Evolutionary conservation across 169 alveolate genomes (phyloP).

Genomic region (Babesia bigemina): DNA sequence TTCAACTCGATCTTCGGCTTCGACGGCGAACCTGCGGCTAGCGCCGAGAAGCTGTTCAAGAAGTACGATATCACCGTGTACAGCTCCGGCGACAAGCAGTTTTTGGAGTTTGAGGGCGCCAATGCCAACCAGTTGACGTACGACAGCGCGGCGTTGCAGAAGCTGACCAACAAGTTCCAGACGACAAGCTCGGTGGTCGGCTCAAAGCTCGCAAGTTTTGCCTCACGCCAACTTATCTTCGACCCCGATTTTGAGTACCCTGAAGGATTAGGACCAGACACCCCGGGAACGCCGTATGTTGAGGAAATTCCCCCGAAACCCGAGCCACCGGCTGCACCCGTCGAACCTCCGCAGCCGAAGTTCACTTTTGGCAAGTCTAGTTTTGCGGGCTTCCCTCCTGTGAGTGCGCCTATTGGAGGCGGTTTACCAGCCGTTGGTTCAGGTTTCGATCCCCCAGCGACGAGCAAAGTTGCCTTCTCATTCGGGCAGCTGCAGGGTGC

Average conservation of each 20-base stretch:
- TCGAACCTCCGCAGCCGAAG: not conserved
- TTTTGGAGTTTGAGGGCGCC: conserved; percentile 19
- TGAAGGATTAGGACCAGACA: conserved; percentile 12
- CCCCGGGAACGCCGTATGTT: conserved; percentile 11
- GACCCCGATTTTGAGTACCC: conserved; percentile 66
- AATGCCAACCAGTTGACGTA: conserved; percentile 21
- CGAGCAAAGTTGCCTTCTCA: not conserved
- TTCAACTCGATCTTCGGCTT: conserved; percentile 46
- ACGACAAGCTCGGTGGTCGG: conserved; percentile 18
- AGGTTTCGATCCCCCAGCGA: not conserved
- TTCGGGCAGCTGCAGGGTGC: not conserved
- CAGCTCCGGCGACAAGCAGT: not conserved
- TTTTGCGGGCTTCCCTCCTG: not conserved
- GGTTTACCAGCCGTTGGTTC: not conserved
- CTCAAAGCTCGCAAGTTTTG: conserved; percentile 2
- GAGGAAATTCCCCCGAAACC: not conserved
- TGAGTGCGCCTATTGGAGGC: not conserved
- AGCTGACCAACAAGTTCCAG: conserved; percentile 40
- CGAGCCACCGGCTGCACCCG: not conserved
- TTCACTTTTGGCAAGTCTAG: not conserved
- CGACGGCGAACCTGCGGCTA: conserved; percentile 22
- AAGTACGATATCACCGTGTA: conserved; percentile 30
- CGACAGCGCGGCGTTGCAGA: conserved; percentile 31
- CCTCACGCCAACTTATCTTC: conserved; percentile 53
- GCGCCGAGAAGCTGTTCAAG: conserved; percentile 7